A percentile compares a stretch with the other conserved stretches of the same genome.
Conservation (phyloP, 768 basidiomycete genomes). For the Leucosporidium yakuticum region DNA sequence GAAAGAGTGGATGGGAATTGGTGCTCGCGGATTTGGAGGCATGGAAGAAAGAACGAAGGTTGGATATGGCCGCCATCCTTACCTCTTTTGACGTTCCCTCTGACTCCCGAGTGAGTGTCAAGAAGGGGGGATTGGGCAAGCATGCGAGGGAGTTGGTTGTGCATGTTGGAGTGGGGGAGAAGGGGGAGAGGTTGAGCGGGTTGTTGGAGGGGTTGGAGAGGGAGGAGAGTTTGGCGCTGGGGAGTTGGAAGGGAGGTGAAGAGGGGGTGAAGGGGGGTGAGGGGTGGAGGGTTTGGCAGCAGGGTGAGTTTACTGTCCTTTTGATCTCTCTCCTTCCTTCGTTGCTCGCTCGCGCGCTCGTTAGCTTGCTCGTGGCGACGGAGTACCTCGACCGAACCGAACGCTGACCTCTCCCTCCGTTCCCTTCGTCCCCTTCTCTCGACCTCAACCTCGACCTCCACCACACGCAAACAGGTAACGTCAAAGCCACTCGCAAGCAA, state of each 20-base stretch:
- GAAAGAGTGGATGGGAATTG: conserved; percentile 50
- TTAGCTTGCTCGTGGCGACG: no score
- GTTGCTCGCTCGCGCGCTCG: no score
- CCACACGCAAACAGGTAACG: conserved; percentile 33
- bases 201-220: conserved; percentile 60
- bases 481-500: conserved; percentile 45
- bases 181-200: conserved; percentile 40
- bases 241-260: conserved; percentile 45
- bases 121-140: conserved; percentile 48
- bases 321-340: no score
- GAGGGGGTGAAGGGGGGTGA: conserved; percentile 22
- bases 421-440: no score
- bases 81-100: conserved; percentile 49
- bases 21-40: conserved; percentile 47
- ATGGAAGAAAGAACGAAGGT: conserved; percentile 62
- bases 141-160: conserved; percentile 63
- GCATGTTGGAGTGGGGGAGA: conserved; percentile 42
- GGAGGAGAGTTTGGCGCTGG: conserved; percentile 51
- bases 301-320: conserved; percentile 33
- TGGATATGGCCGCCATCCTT: conserved; percentile 70
- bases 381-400: no score
- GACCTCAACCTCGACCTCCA: no score
- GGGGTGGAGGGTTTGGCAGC: conserved; percentile 43
- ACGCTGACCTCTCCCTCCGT: no score
- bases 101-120: conserved; percentile 27